Evolutionary conservation across 805 yeast genomes (phyloP), one percentile per base, ranked within the genome.

Genomic region (Candida lessepsii): DNA sequence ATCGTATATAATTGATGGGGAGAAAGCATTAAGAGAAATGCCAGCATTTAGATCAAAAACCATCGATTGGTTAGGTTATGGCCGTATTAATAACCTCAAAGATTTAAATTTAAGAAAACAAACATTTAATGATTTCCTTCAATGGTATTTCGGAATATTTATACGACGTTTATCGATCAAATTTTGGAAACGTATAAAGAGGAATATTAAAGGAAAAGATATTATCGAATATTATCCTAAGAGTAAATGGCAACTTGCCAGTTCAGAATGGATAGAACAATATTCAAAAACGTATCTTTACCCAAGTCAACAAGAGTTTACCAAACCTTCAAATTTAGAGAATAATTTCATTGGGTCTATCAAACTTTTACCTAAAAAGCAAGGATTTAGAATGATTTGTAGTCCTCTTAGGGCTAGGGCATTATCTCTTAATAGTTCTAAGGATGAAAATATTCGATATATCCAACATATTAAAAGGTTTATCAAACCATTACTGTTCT

Each of bases 321-420:
- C 36, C 9, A 36, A 36, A 10, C 6, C 35, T 3, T 11, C 13
- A 3, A 35, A 16, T 5, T 15, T 39, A 4, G 40, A 41, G 15
- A 47, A 42, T 26, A 37, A 42, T 24, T 47, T 47, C 27, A 31
- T 47, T 13, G 51, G 49, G 1, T 29, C 43, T 2, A 24, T 41
- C 11, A 40, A 25, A 20, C 19, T 47, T 13, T 2, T 82, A 24
- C 95, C 95, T 0, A 86, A 86, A 53, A 57, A 59, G 30, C 56
- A 61, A 4, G 84, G 76, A 30, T 81, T 84, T 43, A 60, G 93
- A 50, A 65, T 80, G 11, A 70, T 85, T 13, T 75, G 81, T 24
- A 65, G 75, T 10, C 88, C 91, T 0, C 52, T 56, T 3, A 44
- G 46, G 17, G 32, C 45, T 5, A 32, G 47, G 6, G 46, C 48